Evolutionary conservation across 148 eudicot genomes (phyloP).

Genomic region (Spergularia bocconei): DNA sequence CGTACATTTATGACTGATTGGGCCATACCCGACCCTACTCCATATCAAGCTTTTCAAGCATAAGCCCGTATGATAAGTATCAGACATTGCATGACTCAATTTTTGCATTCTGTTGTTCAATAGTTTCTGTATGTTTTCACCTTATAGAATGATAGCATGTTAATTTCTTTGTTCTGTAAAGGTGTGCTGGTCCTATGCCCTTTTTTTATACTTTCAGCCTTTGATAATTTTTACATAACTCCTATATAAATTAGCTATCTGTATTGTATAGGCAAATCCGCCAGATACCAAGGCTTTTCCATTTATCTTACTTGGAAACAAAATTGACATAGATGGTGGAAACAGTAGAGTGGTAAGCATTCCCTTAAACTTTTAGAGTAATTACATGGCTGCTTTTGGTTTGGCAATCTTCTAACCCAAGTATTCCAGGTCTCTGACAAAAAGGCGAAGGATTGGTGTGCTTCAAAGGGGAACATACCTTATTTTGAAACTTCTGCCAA

Average conservation of each 20-base stretch:
- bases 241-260: background rate
- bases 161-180: background rate
- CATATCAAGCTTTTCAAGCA: background rate
- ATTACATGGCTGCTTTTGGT: slow-evolving; percentile 3
- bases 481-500: slow-evolving; percentile 72
- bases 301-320: slow-evolving; percentile 65
- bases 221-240: background rate
- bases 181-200: background rate
- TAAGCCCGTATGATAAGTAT: background rate
- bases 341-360: slow-evolving; percentile 53
- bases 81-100: background rate
- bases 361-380: background rate
- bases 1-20: background rate
- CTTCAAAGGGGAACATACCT: slow-evolving; percentile 50
- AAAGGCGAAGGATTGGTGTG: slow-evolving; percentile 75
- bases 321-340: slow-evolving; percentile 62
- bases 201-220: background rate
- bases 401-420: slow-evolving; percentile 5
- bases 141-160: background rate
- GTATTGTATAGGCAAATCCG: slow-evolving; percentile 43
- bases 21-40: background rate
- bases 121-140: background rate
- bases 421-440: slow-evolving; percentile 53
- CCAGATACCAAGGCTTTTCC: slow-evolving; percentile 55
- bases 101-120: background rate